Evolutionary conservation across 2,329 filamentous ascomycete genomes (phyloP).

Genomic region (Pseudocercospora cruenta): DNA sequence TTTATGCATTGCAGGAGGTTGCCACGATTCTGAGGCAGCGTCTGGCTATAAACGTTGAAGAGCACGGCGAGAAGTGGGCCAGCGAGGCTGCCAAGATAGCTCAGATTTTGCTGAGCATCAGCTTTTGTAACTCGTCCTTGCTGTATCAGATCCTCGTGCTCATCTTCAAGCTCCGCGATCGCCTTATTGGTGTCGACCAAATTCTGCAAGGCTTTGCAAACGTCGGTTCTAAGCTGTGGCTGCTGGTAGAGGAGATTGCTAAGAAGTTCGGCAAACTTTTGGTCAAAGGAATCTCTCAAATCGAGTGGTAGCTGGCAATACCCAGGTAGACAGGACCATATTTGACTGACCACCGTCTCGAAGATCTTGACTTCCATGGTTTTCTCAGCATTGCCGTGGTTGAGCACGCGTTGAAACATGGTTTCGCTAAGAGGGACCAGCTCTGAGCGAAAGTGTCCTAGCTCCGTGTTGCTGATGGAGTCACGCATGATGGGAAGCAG

Average conservation of each 20-base stretch:
- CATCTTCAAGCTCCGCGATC: slow-evolving; percentile 67
- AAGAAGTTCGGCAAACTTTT: slow-evolving; percentile 83
- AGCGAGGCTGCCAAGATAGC: slow-evolving; percentile 77
- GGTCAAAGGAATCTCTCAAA: slow-evolving; percentile 69
- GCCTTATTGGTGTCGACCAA: slow-evolving; percentile 90
- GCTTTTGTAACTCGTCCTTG: slow-evolving; percentile 78
- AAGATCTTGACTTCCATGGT: slow-evolving; percentile 98
- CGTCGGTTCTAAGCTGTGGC: slow-evolving; percentile 79
- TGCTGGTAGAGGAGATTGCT: slow-evolving; percentile 93
- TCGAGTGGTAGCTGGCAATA: slow-evolving; percentile 94
- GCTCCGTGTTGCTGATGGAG: slow-evolving; percentile 82
- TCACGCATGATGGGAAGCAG: slow-evolving; percentile 89
- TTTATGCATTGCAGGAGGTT: slow-evolving; percentile 95
- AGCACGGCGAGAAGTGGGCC: slow-evolving; percentile 91
- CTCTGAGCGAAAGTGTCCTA: slow-evolving; percentile 82
- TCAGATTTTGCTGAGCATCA: slow-evolving; percentile 76
- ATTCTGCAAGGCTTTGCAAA: slow-evolving; percentile 84
- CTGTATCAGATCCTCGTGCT: slow-evolving; percentile 71
- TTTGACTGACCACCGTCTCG: slow-evolving; percentile 92
- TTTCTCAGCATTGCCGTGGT: slow-evolving; percentile 81
- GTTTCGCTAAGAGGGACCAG: slow-evolving; percentile 86
- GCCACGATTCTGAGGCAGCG: slow-evolving; percentile 86
- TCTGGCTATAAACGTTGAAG: slow-evolving; percentile 99
- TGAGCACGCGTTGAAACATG: slow-evolving; percentile 86
- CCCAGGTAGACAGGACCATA: slow-evolving; percentile 90